Percentiles rank a stretch among this genome's conserved stretches.
Evolutionary conservation across 2,329 filamentous ascomycete genomes (phyloP).

Genomic region (Neonectria coccinea): DNA sequence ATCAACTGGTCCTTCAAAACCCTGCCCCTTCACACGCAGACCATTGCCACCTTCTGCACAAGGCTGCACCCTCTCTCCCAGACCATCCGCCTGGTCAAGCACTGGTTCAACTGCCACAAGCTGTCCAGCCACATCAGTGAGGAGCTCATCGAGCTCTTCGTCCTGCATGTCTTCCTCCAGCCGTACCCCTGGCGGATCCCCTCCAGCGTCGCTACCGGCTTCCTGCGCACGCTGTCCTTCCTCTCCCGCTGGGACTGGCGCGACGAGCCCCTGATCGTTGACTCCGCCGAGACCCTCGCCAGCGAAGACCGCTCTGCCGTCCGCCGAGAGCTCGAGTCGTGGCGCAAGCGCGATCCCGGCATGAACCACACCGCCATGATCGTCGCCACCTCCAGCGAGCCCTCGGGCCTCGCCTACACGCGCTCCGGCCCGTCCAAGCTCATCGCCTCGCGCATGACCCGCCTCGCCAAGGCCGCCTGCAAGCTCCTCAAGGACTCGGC

Average conservation of each 20-base stretch:
- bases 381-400: constrained; percentile 82
- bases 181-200: constrained; percentile 85
- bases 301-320: constrained; percentile 71
- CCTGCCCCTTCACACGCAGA: constrained; percentile 83
- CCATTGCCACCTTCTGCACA: constrained; percentile 82
- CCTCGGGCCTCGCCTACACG: constrained; percentile 84
- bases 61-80: constrained; percentile 83
- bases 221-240: constrained; percentile 83
- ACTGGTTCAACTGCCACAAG: constrained; percentile 89
- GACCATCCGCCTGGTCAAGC: constrained; percentile 86
- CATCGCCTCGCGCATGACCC: constrained; percentile 84
- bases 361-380: constrained; percentile 89
- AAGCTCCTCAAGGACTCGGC: constrained; percentile 68
- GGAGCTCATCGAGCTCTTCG: constrained; percentile 87
- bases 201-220: constrained; percentile 80
- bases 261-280: constrained; percentile 82
- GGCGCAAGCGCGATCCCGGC: constrained; percentile 87
- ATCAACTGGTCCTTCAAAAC: constrained; percentile 80
- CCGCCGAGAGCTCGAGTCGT: constrained; percentile 79
- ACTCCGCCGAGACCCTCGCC: constrained; percentile 73
- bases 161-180: constrained; percentile 80
- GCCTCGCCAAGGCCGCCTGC: constrained; percentile 81
- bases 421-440: constrained; percentile 79
- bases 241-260: constrained; percentile 94
- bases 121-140: constrained; percentile 80